Evolutionary conservation across 2,329 filamentous ascomycete genomes (phyloP).

Genomic region (Fusarium mangiferae): DNA sequence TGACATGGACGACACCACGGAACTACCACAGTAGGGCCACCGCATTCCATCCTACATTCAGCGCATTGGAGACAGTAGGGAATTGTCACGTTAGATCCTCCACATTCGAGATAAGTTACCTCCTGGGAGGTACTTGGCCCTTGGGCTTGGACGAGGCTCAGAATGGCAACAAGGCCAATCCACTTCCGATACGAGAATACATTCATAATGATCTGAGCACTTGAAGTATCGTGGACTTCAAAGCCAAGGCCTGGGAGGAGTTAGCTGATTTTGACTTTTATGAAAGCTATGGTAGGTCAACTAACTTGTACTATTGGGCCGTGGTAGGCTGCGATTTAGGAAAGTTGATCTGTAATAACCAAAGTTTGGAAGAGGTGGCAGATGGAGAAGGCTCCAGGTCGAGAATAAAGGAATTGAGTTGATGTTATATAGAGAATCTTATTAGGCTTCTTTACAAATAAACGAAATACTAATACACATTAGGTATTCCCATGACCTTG

Average conservation of each 20-base stretch:
- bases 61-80: background rate
- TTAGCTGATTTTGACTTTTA: background rate
- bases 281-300: background rate
- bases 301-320: background rate
- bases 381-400: too few species aligned
- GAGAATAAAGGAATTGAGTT: accelerated
- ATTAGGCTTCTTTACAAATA: too few species aligned
- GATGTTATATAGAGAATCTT: background rate
- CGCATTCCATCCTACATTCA: background rate
- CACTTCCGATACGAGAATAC: background rate
- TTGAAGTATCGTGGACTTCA: accelerated
- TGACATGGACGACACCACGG: background rate
- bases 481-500: background rate
- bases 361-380: background rate
- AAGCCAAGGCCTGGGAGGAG: background rate
- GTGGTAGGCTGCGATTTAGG: background rate
- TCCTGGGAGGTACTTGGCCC: background rate
- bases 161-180: background rate
- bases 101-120: background rate
- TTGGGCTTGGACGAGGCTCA: background rate
- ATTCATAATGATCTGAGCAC: background rate
- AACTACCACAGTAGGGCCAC: background rate
- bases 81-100: background rate
- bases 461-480: background rate
- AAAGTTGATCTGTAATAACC: background rate